Evolutionary conservation across 257 asterid species (phyloP), one percentile per base, ranked within the genome.

Genomic region (Nicotiana undulata): DNA sequence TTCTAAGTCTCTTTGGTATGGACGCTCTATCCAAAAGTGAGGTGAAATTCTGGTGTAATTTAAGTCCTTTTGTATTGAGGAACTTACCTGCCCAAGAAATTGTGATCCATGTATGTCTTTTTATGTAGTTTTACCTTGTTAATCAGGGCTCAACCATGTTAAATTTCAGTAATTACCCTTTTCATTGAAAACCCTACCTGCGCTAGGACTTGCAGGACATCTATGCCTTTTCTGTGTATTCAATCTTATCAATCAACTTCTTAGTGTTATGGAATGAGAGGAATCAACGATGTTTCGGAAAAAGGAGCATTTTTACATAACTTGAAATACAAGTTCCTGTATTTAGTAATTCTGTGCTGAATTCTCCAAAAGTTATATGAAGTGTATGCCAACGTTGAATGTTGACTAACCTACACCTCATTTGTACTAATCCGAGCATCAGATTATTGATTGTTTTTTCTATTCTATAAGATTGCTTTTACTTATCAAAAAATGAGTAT

Each of bases 1-100:
- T 72, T 72, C 37, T 72, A 22, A 72, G 59, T 72, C 77, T 72
- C 77, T 72, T 72, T 72, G 77, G 60, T 72, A 72, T 72, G 77
- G 77, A 72, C 15, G 40, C 60, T 46, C 77, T 22, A 22, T 72
- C 77, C 46, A 18, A 72, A 72, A 72, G 40, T 72, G 77, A 72
- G 77, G 77, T 72, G 46, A 46, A 15, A 9, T 22, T 72, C 77
- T 44, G 60, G 34, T 70, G 58, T 46, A 72, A 22, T 46, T 72
- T 58, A 22, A 22, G 59, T 24, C n/a, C 60, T 22, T 31, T 46
- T 72, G 77, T 46, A 13, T 24, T 72, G 13, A 22, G 77, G 58
- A 70, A 70, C 59, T 70, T 70, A 70, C 13, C 77, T 44, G 7
- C 58, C 34, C 56, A 40, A 12, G 58, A 44, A 44, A 44, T 20